Evolutionary conservation across 148 eudicot species (phyloP), one percentile per base, ranked within the genome.

Genomic region (Amaranthus hypochondriacus): DNA sequence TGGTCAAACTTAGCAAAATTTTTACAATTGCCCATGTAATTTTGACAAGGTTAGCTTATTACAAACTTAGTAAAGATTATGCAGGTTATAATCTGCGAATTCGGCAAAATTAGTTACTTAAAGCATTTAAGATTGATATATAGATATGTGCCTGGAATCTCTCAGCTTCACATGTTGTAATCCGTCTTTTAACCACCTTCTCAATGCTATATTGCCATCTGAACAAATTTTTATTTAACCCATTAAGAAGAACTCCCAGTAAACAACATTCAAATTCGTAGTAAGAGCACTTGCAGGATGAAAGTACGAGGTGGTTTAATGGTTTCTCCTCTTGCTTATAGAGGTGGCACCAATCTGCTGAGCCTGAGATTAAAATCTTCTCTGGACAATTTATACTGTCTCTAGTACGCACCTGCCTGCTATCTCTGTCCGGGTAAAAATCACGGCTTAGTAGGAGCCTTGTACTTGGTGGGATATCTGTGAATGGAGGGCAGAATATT

Each of bases 371-470:
- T 44, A 18, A 42, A 47, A 62, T 64, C 5, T 9, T 46, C 43
- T 39, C 43, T 60, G 3, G 63, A 60, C 14, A 60, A 60, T 1
- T 15, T n/a, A 3, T 10, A 48, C 48, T 48, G 12, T 14, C 53
- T 48, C n/a, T 48, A 12, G 6, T 47, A 66, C 14, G 53, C 48
- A 66, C 8, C 50, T n/a, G 48, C 53, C 39, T 39, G 48, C 0
- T 66, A 66, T n/a, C 18, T 4, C 39, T 48, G 5, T 53, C 39
- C 54, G 48, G 39, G 7, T 4, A 21, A 60, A 48, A 64, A 14
- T 18, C 48, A 64, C 48, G 68, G 48, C 65, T 65, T 47, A 65
- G 5, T 10, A 65, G 53, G 48, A 65, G 21, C 52, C 68, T 65
- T 65, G 0, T 5, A 43, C 66, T 15, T 63, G 4, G 4, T 11